Evolutionary conservation across 306 rosid species (phyloP), one percentile per base, ranked within the genome.

Genomic region (Lathyrus sativus): DNA sequence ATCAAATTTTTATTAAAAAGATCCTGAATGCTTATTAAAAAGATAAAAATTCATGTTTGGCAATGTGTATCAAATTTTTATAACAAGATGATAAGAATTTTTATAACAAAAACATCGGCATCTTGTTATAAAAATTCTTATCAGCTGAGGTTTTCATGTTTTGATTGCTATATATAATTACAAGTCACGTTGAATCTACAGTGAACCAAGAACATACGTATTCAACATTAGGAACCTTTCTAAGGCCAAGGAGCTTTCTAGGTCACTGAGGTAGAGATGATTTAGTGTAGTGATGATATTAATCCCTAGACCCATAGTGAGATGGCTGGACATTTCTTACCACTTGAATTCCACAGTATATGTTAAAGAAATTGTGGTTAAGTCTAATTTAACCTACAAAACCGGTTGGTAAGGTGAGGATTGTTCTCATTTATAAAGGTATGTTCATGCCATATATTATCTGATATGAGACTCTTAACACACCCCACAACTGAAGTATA

Each of bases 141-240:
- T 75, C 33, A 29, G 42, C 46, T 57, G 19, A 17, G 48, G 45
- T 26, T 67, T 51, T 17, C 14, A 11, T 58, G 74, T 61, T 68
- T 68, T 68, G 18, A 41, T 68, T 28, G 11, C 28, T 68, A 10
- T 53, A 9, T 28, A 38, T 49, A 24, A 3, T 5, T 13, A 12
- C 22, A 38, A 41, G n/a, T 68, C 41, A 60, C 49, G 48, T 59
- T 60, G 56, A 68, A 68, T 75, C 33, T 19, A 58, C 22, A 2
- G 63, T 26, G 70, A 59, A 31, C 48, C 57, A 26, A 68, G 50
- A 59, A 51, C 3, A 39, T 11, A 14, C 29, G 70, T 31, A 18
- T 50, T 75, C 9, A 24, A 38, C 43, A 38, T 49, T 74, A 58
- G 39, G 1, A 39, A 28, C 45, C 22, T 63, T 24, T 73, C 3